A percentile compares a stretch with the other conserved stretches of the same genome.
These are phyloP conservation scores for Populus hybrid DNA, from an alignment of 441 rosid genomes.

Conservation along the genomic window DNA sequence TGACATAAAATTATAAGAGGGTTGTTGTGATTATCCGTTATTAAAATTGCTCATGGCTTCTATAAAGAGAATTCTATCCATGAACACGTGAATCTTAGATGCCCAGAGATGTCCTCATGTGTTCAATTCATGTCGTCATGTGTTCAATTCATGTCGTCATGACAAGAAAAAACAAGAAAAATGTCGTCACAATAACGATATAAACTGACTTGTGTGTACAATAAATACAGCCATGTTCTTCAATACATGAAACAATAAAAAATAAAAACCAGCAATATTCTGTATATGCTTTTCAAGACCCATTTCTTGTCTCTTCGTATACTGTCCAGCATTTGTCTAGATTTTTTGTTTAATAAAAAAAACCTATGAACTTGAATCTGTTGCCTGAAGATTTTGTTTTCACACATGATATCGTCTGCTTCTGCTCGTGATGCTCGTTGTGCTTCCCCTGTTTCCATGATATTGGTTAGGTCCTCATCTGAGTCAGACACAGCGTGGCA, in stretches of 20 bases:
- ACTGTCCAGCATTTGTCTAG: background rate
- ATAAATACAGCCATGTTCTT: background rate
- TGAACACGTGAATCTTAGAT: background rate
- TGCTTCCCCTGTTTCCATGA: constrained; percentile 8
- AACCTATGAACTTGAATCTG: constrained; percentile 10
- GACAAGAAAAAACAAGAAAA: background rate
- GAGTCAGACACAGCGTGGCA: constrained; percentile 29
- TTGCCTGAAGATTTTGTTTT: constrained; percentile 30
- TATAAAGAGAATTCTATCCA: background rate
- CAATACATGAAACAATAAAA: background rate
- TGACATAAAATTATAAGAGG: no score
- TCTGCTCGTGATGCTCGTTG: constrained; percentile 27
- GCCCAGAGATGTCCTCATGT: constrained; percentile 29
- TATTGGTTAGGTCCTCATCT: constrained; percentile 5
- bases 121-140: constrained; percentile 32
- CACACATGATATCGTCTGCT: constrained; percentile 24
- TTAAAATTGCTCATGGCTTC: background rate
- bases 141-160: constrained; percentile 33
- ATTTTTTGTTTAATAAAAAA: no score
- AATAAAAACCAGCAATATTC: background rate
- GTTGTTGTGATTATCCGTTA: no score
- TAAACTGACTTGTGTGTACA: background rate
- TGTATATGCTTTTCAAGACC: background rate
- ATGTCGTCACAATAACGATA: constrained; percentile 32
- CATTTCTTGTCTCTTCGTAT: background rate